A percentile compares a stretch with the other conserved stretches of the same genome.
phyloP scores from a whole-genome alignment of 306 rosid genomes.

The Nissolia schottii region DNA sequence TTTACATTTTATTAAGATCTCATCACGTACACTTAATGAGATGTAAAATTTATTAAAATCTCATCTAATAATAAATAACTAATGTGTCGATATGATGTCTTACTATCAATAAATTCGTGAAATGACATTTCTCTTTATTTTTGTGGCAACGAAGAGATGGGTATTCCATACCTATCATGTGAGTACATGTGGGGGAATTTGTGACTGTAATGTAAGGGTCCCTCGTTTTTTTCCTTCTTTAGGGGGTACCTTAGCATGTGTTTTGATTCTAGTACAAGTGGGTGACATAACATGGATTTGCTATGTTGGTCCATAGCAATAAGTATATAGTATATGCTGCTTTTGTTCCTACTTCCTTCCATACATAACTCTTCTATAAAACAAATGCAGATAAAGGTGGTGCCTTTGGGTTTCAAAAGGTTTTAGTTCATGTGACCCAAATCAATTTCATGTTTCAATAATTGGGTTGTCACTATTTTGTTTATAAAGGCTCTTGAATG shows the following conservation, averaged over 20 bases:
- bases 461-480: neutral
- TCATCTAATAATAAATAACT: too few species aligned
- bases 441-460: constrained; percentile 11
- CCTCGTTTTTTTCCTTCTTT: too few species aligned
- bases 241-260: constrained; percentile 55
- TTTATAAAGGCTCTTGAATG: constrained; percentile 1
- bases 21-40: too few species aligned
- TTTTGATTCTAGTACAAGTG: constrained; percentile 54
- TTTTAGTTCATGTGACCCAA: constrained; percentile 33
- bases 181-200: constrained; percentile 66
- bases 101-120: too few species aligned
- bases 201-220: constrained; percentile 30
- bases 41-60: too few species aligned
- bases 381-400: neutral
- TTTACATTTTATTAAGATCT: too few species aligned
- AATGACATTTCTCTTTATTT: too few species aligned
- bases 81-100: too few species aligned
- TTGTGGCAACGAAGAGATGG: constrained; percentile 46
- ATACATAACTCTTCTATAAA: constrained; percentile 22
- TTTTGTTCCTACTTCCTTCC: constrained; percentile 35
- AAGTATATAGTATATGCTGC: constrained; percentile 40
- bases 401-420: constrained; percentile 26
- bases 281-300: constrained; percentile 70
- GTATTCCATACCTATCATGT: constrained; percentile 67
- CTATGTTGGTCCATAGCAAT: constrained; percentile 49